A percentile compares a stretch with the other conserved stretches of the same genome.
Conservation (phyloP, 1,284 basidiomycete genomes). For the Sphagnurus paluster region DNA sequence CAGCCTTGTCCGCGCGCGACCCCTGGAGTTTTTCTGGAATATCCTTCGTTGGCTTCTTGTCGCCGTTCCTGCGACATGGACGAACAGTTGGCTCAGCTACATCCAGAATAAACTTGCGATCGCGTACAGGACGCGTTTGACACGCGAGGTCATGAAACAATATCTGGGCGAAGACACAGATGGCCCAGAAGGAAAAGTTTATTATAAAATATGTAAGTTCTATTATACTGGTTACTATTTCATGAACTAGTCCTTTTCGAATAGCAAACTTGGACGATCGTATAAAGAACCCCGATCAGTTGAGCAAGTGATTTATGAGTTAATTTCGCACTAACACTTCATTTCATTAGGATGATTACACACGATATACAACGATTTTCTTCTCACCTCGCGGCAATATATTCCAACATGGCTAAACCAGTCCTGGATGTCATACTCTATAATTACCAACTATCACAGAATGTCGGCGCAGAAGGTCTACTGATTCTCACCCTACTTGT, state of each 20-base stretch:
- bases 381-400: slow-evolving; percentile 89
- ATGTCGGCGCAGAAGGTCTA: slow-evolving; percentile 94
- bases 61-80: slow-evolving; percentile 95
- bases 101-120: slow-evolving; percentile 93
- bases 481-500: slow-evolving; percentile 85
- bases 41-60: slow-evolving; percentile 90
- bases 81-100: slow-evolving; percentile 94
- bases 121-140: slow-evolving; percentile 89
- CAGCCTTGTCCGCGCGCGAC: slow-evolving; percentile 88
- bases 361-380: slow-evolving; percentile 96
- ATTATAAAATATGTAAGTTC: slow-evolving; percentile 85
- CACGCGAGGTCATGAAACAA: slow-evolving; percentile 77
- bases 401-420: slow-evolving; percentile 93
- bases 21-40: slow-evolving; percentile 79
- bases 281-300: slow-evolving; percentile 97
- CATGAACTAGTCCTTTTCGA: slow-evolving; percentile 7
- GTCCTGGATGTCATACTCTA: slow-evolving; percentile 92
- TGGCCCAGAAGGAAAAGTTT: slow-evolving; percentile 68
- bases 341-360: slow-evolving; percentile 75
- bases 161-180: slow-evolving; percentile 82
- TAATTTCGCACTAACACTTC: slow-evolving; percentile 10
- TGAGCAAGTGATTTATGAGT: slow-evolving; percentile 20
- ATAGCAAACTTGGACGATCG: slow-evolving; percentile 89
- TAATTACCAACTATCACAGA: slow-evolving; percentile 93
- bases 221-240: not conserved